Evolutionary conservation across 2,329 filamentous ascomycete genomes (phyloP).

Genomic region (Raffaelea arxii): DNA sequence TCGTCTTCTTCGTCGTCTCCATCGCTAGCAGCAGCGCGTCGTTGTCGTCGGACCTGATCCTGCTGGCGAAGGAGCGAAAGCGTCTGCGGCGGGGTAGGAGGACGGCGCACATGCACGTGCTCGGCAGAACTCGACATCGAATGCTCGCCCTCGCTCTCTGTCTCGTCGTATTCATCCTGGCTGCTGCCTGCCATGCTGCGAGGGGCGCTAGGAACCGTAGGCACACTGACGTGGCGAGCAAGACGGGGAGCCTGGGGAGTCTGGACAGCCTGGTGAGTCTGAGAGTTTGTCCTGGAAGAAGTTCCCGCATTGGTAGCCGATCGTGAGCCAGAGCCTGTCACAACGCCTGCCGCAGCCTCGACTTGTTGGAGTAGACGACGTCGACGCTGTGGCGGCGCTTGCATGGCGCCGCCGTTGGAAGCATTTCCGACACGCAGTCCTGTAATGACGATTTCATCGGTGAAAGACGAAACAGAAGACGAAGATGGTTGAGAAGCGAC

Average conservation of each 20-base stretch:
- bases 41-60: conserved; percentile 1
- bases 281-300: no score
- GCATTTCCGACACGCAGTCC: conserved; percentile 67
- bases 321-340: no score
- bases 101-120: conserved; percentile 33
- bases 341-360: conserved; percentile 8
- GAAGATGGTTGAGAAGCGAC: conserved; percentile 88
- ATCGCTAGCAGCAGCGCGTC: conserved; percentile 23
- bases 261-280: no score
- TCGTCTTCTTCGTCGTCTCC: conserved; percentile 31
- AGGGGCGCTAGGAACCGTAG: conserved; percentile 26
- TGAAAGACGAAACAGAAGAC: conserved; percentile 77
- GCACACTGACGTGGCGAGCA: conserved; percentile 23
- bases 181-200: conserved; percentile 50
- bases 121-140: conserved; percentile 51
- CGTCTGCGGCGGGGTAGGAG: conserved; percentile 15
- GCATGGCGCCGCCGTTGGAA: conserved; percentile 44
- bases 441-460: conserved; percentile 84
- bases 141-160: conserved; percentile 78
- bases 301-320: no score
- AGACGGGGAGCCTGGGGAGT: not conserved
- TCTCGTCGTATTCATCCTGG: conserved; percentile 91
- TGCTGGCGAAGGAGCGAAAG: conserved; percentile 5
- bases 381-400: conserved; percentile 42
- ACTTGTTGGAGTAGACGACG: conserved; percentile 33